Evolutionary conservation across 116 monocot genomes (phyloP).

Genomic region (Iris pallida): DNA sequence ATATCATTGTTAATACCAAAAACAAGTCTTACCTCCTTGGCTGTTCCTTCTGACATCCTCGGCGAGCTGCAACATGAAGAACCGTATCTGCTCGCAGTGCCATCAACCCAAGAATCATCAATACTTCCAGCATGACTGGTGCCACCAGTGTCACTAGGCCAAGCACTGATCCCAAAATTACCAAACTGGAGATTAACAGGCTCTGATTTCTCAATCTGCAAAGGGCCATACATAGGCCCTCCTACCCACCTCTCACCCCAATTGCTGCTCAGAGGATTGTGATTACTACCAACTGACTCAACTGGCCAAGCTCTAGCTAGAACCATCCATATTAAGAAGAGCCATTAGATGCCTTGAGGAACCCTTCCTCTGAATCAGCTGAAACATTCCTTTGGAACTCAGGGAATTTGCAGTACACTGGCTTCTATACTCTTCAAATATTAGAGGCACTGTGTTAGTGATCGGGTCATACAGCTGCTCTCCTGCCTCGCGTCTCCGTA

Average conservation of each 20-base stretch:
- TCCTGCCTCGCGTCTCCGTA: conserved; percentile 57
- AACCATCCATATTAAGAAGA: conserved; percentile 79
- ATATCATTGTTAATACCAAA: not conserved
- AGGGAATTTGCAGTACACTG: conserved; percentile 67
- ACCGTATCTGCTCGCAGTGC: conserved; percentile 44
- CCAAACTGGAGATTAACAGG: conserved; percentile 92
- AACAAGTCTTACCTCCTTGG: conserved; percentile 65
- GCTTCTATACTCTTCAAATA: conserved; percentile 71
- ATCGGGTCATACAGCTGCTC: conserved; percentile 67
- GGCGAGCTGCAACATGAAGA: conserved; percentile 81
- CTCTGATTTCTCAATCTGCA: conserved; percentile 73
- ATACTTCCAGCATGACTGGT: conserved; percentile 67
- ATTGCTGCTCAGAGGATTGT: conserved; percentile 10
- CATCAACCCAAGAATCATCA: conserved; percentile 67
- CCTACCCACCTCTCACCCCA: conserved; percentile 28
- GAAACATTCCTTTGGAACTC: conserved; percentile 84
- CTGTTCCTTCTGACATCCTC: conserved; percentile 49
- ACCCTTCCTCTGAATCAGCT: conserved; percentile 68
- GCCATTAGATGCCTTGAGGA: conserved; percentile 85
- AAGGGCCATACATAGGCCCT: conserved; percentile 66
- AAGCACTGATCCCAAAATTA: conserved; percentile 77
- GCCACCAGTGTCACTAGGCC: conserved; percentile 68
- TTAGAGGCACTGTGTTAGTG: conserved; percentile 65
- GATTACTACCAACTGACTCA: conserved; percentile 24
- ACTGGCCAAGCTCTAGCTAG: conserved; percentile 88